These are phyloP conservation scores for Epichloe sp. DNA, from an alignment of 2,329 filamentous ascomycete species.

Conservation along the genomic window DNA sequence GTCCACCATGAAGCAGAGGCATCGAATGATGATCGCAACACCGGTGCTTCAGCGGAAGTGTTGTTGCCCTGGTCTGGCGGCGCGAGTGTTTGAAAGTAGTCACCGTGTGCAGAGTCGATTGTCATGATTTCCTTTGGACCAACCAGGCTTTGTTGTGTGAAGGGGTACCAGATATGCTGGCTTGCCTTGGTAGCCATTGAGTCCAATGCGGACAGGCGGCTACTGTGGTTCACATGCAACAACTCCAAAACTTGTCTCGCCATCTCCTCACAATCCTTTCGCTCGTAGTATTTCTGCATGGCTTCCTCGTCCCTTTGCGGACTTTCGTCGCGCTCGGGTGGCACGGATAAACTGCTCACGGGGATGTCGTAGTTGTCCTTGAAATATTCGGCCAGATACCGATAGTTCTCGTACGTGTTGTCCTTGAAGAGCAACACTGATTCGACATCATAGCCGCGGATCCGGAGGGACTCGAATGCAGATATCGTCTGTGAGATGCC, in stretches of 20 bases:
- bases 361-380: constrained; percentile 40
- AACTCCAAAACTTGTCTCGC: constrained; percentile 33
- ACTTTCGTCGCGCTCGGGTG: constrained; percentile 35
- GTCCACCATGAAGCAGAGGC: constrained; percentile 89
- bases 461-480: constrained; percentile 61
- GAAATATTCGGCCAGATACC: constrained; percentile 58
- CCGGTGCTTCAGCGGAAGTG: neutral
- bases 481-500: constrained; percentile 73
- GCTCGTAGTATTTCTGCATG: constrained; percentile 53
- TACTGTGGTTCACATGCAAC: constrained; percentile 39
- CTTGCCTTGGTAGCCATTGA: constrained; percentile 49
- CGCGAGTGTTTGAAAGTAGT: constrained; percentile 55
- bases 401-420: constrained; percentile 51
- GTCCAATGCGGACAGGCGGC: constrained; percentile 45
- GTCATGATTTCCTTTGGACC: constrained; percentile 49
- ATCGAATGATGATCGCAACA: constrained; percentile 52
- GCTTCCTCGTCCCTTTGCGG: constrained; percentile 35
- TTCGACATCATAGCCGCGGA: constrained; percentile 69
- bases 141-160: constrained; percentile 64
- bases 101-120: constrained; percentile 70
- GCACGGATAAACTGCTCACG: constrained; percentile 43
- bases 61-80: neutral
- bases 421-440: constrained; percentile 57
- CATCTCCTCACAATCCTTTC: constrained; percentile 23
- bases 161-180: constrained; percentile 69